These are phyloP conservation scores for Colletotrichum cuscutae DNA, from an alignment of 2,329 filamentous ascomycete species.

Conservation along the genomic window DNA sequence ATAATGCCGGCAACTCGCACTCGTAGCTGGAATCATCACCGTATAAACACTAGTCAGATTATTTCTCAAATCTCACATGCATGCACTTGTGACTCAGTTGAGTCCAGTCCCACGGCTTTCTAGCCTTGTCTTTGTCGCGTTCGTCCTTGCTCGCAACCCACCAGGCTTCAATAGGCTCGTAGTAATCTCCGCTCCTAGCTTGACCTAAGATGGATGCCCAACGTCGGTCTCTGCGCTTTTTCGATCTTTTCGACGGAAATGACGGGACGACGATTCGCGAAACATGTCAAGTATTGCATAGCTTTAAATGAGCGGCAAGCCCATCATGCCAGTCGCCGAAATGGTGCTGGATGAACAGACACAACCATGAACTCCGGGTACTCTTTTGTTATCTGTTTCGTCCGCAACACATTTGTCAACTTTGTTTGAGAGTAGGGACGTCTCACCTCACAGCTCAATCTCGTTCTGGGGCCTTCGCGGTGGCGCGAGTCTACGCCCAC, in stretches of 20 bases:
- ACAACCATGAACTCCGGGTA: not conserved
- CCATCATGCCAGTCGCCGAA: not conserved
- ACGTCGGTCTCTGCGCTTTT: no score
- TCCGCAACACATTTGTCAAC: not conserved
- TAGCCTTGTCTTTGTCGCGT: not conserved
- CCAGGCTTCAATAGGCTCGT: no score
- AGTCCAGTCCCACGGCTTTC: not conserved
- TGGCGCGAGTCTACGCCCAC: not conserved
- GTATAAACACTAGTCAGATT: not conserved
- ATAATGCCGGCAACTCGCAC: not conserved
- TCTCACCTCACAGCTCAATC: no score
- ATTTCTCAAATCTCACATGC: not conserved
- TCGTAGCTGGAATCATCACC: not conserved
- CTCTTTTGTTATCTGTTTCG: not conserved
- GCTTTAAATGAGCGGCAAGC: not conserved
- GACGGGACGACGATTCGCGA: no score
- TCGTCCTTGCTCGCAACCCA: not conserved
- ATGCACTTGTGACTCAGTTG: not conserved
- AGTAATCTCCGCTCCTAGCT: no score
- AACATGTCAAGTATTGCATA: not conserved
- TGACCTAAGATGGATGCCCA: no score
- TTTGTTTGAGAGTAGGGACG: not conserved
- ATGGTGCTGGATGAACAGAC: not conserved
- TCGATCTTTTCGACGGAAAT: no score
- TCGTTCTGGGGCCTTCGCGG: not conserved